Base-by-base conservation (phyloP, 768 basidiomycete genomes). In the Mycena vitilis region DNA sequence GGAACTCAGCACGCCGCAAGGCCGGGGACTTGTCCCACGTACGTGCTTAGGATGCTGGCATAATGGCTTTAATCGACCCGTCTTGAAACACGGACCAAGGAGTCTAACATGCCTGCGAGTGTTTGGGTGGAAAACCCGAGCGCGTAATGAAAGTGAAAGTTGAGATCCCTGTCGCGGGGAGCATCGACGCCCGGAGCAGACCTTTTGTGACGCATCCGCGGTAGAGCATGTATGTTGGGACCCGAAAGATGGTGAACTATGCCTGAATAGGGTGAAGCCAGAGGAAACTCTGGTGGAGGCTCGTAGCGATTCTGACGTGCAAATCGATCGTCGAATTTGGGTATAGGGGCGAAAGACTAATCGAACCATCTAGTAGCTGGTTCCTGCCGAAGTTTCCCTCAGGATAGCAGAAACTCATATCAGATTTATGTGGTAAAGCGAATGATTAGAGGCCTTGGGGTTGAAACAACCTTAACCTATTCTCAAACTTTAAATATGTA, bases 291-390 rank as follows among this genome's bases (percentile, higher is more conserved):
- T 51, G 49, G 49, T 51, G 49, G 49, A 51, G 49, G 49, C 49
- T 51, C 89, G 89, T 91, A 93, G 92, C 91, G 89, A 90, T 94
- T 93, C 92, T 94, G 92, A 93, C 90, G 90, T 93, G 92, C 92
- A 94, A 93, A 93, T 93, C 91, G 89, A 92, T 93, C 89, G 91
- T 93, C 89, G 84, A 91, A 93, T 90, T 91, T 92, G 91, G 91
- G 91, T 92, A 93, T 93, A 93, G 92, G 92, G 92, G 91, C 89
- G 90, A 93, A 93, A 93, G 92, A 93, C 92, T 91, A 92, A 93
- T 94, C 90, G 90, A 93, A 92, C 91, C 91, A 91, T 92, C 83
- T 91, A 92, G 90, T 92, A 91, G 91, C 91, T 93, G 90, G 90
- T 92, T 93, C 90, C 91, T 89, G 88, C 89, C 89, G 89, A 91